Percentiles rank a stretch among this genome's conserved stretches.
Evolutionary conservation across 768 basidiomycete genomes (phyloP).

Genomic region (Suillus variegatus): DNA sequence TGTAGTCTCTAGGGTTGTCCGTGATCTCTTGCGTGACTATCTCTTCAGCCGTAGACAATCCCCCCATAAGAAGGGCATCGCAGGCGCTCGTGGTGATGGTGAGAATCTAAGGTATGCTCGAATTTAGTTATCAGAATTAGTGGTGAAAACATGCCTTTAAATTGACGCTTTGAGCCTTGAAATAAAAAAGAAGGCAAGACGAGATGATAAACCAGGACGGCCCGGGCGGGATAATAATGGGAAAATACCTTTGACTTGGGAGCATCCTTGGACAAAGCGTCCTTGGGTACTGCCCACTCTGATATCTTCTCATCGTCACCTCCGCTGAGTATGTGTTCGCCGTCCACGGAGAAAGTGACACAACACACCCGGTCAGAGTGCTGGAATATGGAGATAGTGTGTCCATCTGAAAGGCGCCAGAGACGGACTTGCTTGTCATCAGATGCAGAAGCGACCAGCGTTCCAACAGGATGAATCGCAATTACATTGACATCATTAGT

Average conservation of each 20-base stretch:
- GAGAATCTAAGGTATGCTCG: neutral
- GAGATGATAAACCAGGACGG: neutral
- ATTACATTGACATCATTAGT: no score
- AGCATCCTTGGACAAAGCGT: neutral
- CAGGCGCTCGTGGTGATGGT: neutral
- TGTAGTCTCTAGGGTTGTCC: neutral
- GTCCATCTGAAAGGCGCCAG: neutral
- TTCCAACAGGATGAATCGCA: no score
- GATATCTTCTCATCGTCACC: neutral
- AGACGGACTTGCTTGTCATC: neutral
- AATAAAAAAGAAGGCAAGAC: neutral
- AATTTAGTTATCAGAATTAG: neutral
- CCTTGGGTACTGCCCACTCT: neutral
- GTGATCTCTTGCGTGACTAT: neutral
- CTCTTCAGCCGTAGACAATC: neutral
- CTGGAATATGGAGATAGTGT: neutral
- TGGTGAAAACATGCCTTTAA: neutral
- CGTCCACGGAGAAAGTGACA: neutral
- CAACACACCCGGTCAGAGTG: neutral
- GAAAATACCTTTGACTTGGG: neutral
- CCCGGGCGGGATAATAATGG: neutral
- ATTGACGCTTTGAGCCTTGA: neutral
- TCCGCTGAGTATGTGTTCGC: neutral
- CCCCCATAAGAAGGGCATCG: neutral
- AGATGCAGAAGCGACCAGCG: no score